Conservation (phyloP, 2,329 filamentous ascomycete genomes). For the Cladophialophora exuberans region DNA sequence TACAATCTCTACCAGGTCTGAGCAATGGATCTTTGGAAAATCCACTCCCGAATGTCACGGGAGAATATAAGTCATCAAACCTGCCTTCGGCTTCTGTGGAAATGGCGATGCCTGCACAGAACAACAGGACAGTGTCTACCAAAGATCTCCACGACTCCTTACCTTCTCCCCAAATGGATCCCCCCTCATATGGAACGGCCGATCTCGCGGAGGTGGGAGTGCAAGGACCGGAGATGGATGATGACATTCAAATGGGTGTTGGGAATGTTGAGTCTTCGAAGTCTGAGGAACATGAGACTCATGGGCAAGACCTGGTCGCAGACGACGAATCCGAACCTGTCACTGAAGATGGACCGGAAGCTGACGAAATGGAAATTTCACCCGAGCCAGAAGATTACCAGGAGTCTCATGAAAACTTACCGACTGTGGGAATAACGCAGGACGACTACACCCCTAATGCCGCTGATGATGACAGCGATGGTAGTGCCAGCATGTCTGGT, state of each 20-base stretch:
- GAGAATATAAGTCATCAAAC: too few relatives aligned
- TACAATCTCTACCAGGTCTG: not conserved
- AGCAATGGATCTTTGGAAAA: slow-evolving; percentile 3
- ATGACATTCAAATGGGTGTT: too few relatives aligned
- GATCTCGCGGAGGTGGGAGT: too few relatives aligned
- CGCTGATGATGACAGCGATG: slow-evolving; percentile 30
- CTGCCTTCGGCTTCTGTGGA: too few relatives aligned
- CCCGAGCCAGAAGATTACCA: slow-evolving; percentile 22
- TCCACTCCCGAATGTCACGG: not conserved
- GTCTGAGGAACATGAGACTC: too few relatives aligned
- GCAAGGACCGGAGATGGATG: too few relatives aligned
- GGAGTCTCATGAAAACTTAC: slow-evolving; percentile 7
- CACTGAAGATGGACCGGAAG: slow-evolving; percentile 10
- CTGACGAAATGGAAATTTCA: slow-evolving; percentile 29
- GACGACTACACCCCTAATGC: slow-evolving; percentile 10
- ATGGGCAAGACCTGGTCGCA: not conserved
- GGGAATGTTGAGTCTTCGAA: too few relatives aligned
- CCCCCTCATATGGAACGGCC: too few relatives aligned
- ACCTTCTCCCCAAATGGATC: too few relatives aligned
- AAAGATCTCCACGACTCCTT: not conserved
- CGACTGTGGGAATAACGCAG: not conserved
- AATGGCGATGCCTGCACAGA: too few relatives aligned
- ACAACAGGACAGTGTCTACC: not conserved
- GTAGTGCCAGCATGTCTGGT: slow-evolving; percentile 36
- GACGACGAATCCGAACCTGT: not conserved